Evolutionary conservation across 495 filamentous ascomycete species (phyloP), one percentile per base, ranked within the genome.

Genomic region (Tuber microsphaerosporum): DNA sequence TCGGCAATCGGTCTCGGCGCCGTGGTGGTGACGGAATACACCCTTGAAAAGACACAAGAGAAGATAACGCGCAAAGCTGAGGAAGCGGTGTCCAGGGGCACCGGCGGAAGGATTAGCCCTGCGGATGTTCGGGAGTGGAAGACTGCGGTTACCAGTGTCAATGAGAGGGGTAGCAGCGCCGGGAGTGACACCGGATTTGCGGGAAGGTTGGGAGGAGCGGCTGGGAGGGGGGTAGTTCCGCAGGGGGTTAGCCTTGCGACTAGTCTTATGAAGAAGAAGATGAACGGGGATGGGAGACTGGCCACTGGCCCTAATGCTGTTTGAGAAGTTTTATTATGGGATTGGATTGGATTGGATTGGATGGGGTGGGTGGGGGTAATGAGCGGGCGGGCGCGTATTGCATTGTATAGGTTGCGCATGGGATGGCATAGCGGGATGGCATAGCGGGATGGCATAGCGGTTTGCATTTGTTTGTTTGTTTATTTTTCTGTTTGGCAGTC

Each of bases 21-120:
- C 4, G 45, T 81, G 22, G 80, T 81, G 1, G 44, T 70, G 37
- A 74, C 79, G 22, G 80, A 81, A 22, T 81, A 76, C 73, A 75
- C 75, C 3, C 41, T 81, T 9, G 73, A 71, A 43, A 10, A 78
- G 41, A 80, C 75, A 5, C 79, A 81, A 34, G 74, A 51, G n/a
- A 81, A 81, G 48, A 45, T 56, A 5, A 10, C 75, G 2, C 37
- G 69, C 39, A 80, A 75, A 70, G 69, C 74, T 12, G 75, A 76
- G 19, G 71, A 80, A 14, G 46, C 42, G 2, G 9, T 77, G 20
- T 77, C 45, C n/a, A 74, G 45, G 20, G 78, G 61, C n/a, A 80
- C 77, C 22, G 73, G 73, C 31, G 73, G 73, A 10, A 42, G 44
- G 41, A 34, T 71, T 19, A 16, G 44, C 44, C 70, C 44, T 34